Percentiles rank a stretch among this genome's conserved stretches.
Conservation (phyloP, 2,329 filamentous ascomycete species). For the Dactylellina leptospora region DNA sequence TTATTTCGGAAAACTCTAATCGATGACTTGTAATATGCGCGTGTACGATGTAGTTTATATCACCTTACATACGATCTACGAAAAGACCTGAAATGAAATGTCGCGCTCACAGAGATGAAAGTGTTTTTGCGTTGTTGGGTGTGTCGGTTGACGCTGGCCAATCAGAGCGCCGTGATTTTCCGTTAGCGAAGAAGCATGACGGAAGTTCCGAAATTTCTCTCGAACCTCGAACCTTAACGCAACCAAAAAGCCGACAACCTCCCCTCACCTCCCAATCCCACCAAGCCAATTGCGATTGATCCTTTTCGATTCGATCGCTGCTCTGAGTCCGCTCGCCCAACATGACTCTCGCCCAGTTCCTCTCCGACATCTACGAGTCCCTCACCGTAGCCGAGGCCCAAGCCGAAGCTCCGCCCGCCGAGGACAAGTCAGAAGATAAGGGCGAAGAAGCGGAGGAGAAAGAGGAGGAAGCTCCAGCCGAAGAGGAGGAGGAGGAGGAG, state of each 20-base stretch:
- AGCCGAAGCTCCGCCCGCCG: constrained; percentile 67
- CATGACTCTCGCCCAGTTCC: constrained; percentile 55
- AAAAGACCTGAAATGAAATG: no score
- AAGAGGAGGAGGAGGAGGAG: constrained; percentile 85
- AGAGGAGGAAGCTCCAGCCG: constrained; percentile 73
- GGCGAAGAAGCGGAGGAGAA: constrained; percentile 71
- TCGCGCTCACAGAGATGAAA: no score
- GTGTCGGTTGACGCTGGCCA: constrained; percentile 18
- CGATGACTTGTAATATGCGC: no score
- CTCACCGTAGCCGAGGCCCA: constrained; percentile 65
- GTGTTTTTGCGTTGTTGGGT: constrained; percentile 32
- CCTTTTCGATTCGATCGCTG: constrained; percentile 19
- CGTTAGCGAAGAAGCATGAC: constrained; percentile 48
- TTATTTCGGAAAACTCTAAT: no score
- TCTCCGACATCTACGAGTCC: constrained; percentile 57
- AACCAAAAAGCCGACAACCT: constrained; percentile 5
- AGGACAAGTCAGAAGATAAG: constrained; percentile 63
- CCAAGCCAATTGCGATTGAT: constrained; percentile 31
- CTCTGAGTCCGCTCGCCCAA: constrained; percentile 20
- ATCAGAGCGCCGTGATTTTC: constrained; percentile 34
- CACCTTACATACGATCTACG: no score
- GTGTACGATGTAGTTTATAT: no score
- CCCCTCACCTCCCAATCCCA: constrained; percentile 38
- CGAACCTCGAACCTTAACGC: constrained; percentile 24
- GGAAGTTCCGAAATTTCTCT: constrained; percentile 53